Evolutionary conservation across 148 eudicot genomes (phyloP).

Genomic region (Vaccinium vitisidaea): DNA sequence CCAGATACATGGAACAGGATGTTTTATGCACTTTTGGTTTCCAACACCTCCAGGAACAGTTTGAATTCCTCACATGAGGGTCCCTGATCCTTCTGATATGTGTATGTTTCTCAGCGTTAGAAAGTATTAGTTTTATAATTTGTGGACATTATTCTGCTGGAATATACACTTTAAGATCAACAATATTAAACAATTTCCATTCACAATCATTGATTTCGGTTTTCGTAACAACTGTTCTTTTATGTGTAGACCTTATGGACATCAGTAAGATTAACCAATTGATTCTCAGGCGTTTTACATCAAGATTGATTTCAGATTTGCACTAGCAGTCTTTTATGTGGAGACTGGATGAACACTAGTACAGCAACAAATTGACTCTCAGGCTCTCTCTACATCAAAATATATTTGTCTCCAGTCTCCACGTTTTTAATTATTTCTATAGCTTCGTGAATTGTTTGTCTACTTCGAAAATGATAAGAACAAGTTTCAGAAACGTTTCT

Average conservation of each 20-base stretch:
- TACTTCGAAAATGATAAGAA: not conserved
- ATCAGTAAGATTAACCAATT: not conserved
- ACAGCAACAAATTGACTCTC: not conserved
- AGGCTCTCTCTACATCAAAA: not conserved
- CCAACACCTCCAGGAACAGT: not conserved
- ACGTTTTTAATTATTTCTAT: not conserved
- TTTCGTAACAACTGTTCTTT: not conserved
- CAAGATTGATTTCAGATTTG: not conserved
- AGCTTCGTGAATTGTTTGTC: not conserved
- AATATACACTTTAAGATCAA: not conserved
- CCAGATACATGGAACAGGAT: constrained; percentile 58
- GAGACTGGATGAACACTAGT: not conserved
- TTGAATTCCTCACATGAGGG: not conserved
- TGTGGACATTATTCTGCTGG: not conserved
- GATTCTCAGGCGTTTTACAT: not conserved
- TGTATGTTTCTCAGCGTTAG: not conserved
- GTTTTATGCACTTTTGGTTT: constrained; percentile 32
- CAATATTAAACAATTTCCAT: not conserved
- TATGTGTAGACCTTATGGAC: not conserved
- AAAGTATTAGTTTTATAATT: not conserved
- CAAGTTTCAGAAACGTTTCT: not conserved
- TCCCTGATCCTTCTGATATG: not conserved
- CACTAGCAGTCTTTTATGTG: not conserved
- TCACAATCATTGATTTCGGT: not conserved
- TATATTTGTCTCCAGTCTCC: not conserved